Percentiles rank a stretch among this genome's conserved stretches.
Evolutionary conservation across 495 filamentous ascomycete genomes (phyloP).

Genomic region (Evernia prunastri): DNA sequence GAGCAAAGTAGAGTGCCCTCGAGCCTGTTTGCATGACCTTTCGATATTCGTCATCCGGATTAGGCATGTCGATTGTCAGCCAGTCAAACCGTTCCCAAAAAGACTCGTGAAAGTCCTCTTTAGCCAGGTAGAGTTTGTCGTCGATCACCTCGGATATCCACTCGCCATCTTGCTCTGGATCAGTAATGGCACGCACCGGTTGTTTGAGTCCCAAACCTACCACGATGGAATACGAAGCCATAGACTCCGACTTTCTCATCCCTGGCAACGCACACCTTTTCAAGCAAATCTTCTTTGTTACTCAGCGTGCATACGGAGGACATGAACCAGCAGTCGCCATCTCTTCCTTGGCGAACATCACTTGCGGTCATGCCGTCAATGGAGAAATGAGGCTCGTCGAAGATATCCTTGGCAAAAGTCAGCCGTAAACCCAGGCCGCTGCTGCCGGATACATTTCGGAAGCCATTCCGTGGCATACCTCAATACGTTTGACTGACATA

Average conservation of each 20-base stretch:
- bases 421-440: neutral
- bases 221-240: constrained; percentile 85
- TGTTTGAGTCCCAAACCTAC: constrained; percentile 31
- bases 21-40: constrained; percentile 62
- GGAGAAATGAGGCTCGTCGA: constrained; percentile 78
- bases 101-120: constrained; percentile 72
- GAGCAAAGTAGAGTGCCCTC: constrained; percentile 74
- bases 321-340: constrained; percentile 90
- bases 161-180: constrained; percentile 58
- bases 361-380: constrained; percentile 75
- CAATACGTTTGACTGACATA: constrained; percentile 57
- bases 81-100: constrained; percentile 58
- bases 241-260: constrained; percentile 82
- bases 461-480: constrained; percentile 28
- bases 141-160: constrained; percentile 89
- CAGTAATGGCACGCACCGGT: neutral
- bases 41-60: constrained; percentile 72
- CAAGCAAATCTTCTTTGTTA: constrained; percentile 71
- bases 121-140: constrained; percentile 72
- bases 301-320: constrained; percentile 76
- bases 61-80: constrained; percentile 61
- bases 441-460: constrained; percentile 18
- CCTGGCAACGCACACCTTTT: constrained; percentile 75
- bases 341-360: constrained; percentile 69
- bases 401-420: constrained; percentile 58